Evolutionary conservation across 2,329 filamentous ascomycete genomes (phyloP), one percentile per base, ranked within the genome.

Genomic region (Calonectria pauciramosa): DNA sequence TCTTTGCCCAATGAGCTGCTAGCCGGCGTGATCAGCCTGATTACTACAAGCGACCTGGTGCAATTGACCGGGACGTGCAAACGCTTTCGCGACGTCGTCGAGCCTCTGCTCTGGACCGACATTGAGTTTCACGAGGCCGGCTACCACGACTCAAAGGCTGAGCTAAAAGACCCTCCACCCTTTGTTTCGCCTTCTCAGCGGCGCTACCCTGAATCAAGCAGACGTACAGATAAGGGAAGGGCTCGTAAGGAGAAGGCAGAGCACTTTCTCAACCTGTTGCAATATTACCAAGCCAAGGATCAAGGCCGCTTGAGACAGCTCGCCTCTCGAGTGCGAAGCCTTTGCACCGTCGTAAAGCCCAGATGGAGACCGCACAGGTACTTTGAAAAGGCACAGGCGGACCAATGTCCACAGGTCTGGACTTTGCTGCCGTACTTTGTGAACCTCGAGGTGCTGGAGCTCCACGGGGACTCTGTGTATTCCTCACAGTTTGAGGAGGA

Each of bases 121-220:
- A 68, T 80, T 51, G 78, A 80, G 23, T 36, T 76, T 9, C 78
- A 80, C 2, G 6, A 54, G 2, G 8, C 20, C 0, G 71, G 75
- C 2, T 77, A 64, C 4, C 78, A 80, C 26, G 73, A 71, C 14
- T 56, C 56, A 16, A 47, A 6, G 0, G 9, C 3, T 5, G 67
- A 79, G 30, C 3, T 72, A 1, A 26, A 0, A 69, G 69, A 36
- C 1, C 78, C 78, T 7, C 44, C 71, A 2, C 76, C 78, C 5
- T 32, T 68, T 0, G 69, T 63, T 5, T 3, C 52, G 6, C 56
- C 75, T 0, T 23, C 7, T 1, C 20, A 44, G 13, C 6, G 41
- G 8, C 18, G 16, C 13, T 65, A 51, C 28, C 34, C 44, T 23
- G 41, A 44, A n/a, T n/a, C 41, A 10, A 44, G 18, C 18, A 8